Conservation (phyloP, 352 stramenopile species). For the Phytophthora constricta region DNA sequence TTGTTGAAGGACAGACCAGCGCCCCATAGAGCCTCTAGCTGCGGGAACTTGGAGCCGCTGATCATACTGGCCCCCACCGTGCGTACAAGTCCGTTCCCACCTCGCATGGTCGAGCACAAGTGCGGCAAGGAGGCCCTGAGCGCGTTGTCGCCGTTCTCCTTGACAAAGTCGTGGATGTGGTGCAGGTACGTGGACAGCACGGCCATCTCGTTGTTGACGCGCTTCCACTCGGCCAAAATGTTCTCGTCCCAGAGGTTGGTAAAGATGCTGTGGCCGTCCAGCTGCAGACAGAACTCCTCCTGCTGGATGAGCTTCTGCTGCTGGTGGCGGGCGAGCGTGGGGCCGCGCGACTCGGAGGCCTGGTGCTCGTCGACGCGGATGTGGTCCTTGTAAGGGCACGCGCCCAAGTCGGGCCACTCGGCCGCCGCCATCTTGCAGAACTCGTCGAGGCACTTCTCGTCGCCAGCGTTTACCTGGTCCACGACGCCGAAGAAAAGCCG, state of each 20-base stretch:
- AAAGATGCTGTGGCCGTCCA: slow-evolving; percentile 88
- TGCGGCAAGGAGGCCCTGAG: slow-evolving; percentile 66
- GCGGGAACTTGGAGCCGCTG: slow-evolving; percentile 68
- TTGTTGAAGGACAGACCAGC: slow-evolving; percentile 86
- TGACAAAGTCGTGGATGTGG: slow-evolving; percentile 84
- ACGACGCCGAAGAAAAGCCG: slow-evolving; percentile 84
- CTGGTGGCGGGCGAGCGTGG: slow-evolving; percentile 79
- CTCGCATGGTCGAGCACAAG: slow-evolving; percentile 76
- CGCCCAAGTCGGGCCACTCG: slow-evolving; percentile 67
- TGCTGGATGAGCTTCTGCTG: slow-evolving; percentile 80
- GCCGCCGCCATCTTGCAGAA: slow-evolving; percentile 78
- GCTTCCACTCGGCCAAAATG: slow-evolving; percentile 75
- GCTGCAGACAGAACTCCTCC: slow-evolving; percentile 87
- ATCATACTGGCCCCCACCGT: slow-evolving; percentile 87
- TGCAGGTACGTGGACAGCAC: slow-evolving; percentile 85
- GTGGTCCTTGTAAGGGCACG: slow-evolving; percentile 77
- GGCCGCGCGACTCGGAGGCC: slow-evolving; percentile 76
- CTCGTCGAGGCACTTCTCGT: slow-evolving; percentile 75
- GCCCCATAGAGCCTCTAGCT: slow-evolving; percentile 78
- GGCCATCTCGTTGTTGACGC: slow-evolving; percentile 84
- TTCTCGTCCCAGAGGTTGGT: slow-evolving; percentile 86
- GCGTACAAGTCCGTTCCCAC: slow-evolving; percentile 70
- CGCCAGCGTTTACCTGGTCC: slow-evolving; percentile 79
- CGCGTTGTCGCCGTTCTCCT: slow-evolving; percentile 81
- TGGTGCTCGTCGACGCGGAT: slow-evolving; percentile 71